Evolutionary conservation across 257 asterid genomes (phyloP), one percentile per base, ranked within the genome.

Genomic region (Anisodus acutangulus): DNA sequence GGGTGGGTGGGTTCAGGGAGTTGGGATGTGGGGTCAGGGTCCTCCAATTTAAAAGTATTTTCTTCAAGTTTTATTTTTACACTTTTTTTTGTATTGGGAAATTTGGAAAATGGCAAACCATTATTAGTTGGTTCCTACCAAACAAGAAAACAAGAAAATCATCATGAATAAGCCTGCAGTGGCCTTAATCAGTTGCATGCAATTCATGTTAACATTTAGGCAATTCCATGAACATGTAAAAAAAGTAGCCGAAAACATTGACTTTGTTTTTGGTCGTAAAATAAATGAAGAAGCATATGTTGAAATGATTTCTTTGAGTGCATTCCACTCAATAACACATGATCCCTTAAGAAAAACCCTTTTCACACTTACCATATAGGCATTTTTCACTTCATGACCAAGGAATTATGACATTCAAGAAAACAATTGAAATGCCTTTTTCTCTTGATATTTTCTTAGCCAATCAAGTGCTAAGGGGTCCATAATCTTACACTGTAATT

Each of bases 251-350:
- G 93, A 85, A 82, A 89, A 90, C 54, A 81, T 90, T 88, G 98
- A 93, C 98, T 90, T 86, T 70, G 22, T 55, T 59, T 51, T 88
- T 39, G 57, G 2, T 81, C 7, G 47, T 11, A 4, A n/a, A 54
- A 31, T 26, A 35, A 54, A 43, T 4, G 74, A 83, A 90, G 79
- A 89, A 87, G 84, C 87, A 85, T 90, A 90, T 87, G 70, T 62
- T 13, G 47, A 12, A 81, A 81, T 85, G 76, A 78, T 95, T 86
- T 92, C 95, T 94, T 94, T 93, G 98, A 95, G 98, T 95, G 91
- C 97, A 95, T 92, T 92, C 92, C 85, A 95, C 97, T 95, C 88
- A 88, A 90, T 88, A 85, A 78, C 90, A 90, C 84, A 86, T 92
- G 93, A 91, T 86, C 82, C 47, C 62, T 81, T 19, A 19, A 31